Percentiles rank a stretch among this genome's conserved stretches.
Conservation (phyloP, 2,329 filamentous ascomycete genomes). For the Fusarium sacchari region DNA sequence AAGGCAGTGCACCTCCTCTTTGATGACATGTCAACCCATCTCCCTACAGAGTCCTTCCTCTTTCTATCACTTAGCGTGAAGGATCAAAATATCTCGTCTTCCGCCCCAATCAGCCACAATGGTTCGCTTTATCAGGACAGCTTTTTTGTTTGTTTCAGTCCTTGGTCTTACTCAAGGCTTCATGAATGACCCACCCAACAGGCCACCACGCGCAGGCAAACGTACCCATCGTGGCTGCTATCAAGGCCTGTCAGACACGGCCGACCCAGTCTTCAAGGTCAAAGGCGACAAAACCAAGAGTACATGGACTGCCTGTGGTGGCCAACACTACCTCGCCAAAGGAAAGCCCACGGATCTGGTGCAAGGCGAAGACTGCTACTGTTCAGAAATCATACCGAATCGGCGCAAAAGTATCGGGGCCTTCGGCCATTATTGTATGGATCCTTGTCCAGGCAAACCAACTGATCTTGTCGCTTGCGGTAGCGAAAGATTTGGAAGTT, state of each 20-base stretch:
- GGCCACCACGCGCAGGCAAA: background rate
- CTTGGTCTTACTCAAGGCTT: background rate
- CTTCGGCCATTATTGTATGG: background rate
- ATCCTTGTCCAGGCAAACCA: background rate
- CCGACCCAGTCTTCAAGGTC: background rate
- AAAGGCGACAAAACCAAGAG: background rate
- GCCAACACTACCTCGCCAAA: background rate
- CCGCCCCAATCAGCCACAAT: background rate
- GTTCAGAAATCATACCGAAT: background rate
- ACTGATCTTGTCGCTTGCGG: background rate
- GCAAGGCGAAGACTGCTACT: background rate
- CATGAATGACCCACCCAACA: no score
- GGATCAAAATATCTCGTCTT: background rate
- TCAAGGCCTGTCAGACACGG: background rate
- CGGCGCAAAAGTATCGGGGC: background rate
- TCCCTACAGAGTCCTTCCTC: background rate
- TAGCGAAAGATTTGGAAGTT: background rate
- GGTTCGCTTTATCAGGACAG: background rate
- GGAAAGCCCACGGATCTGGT: background rate
- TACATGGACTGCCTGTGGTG: background rate
- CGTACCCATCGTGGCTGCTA: background rate
- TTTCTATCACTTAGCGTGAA: background rate
- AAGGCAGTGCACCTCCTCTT: rapidly evolving
- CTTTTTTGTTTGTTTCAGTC: background rate
- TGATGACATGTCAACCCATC: no score